phyloP scores from a whole-genome alignment of 1,284 basidiomycete genomes.

The Cutaneotrichosporon cyanovorans region DNA sequence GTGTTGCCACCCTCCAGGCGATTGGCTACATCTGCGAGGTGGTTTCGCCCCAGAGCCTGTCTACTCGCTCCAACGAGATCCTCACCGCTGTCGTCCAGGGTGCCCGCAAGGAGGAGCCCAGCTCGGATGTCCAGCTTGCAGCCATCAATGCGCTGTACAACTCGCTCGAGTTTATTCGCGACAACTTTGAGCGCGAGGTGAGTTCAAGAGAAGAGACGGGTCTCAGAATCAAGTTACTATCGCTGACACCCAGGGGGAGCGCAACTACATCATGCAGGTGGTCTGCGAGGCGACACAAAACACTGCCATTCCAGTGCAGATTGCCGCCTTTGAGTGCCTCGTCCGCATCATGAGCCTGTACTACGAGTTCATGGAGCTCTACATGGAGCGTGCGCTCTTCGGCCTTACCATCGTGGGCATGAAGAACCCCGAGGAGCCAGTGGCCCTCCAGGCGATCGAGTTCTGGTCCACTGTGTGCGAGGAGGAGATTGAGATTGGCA shows the following conservation, averaged over 20 bases:
- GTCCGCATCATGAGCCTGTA: slow-evolving; percentile 97
- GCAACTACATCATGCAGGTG: slow-evolving; percentile 99
- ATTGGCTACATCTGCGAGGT: slow-evolving; percentile 97
- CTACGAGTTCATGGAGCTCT: slow-evolving; percentile 98
- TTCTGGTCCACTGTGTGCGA: slow-evolving; percentile 99
- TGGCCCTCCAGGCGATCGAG: slow-evolving; percentile 93
- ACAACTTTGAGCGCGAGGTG: slow-evolving; percentile 96
- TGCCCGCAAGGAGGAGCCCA: slow-evolving; percentile 90
- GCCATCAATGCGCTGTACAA: slow-evolving; percentile 90
- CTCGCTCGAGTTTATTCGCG: slow-evolving; percentile 93
- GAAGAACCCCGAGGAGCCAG: slow-evolving; percentile 84
- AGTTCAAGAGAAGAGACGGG: too few species aligned
- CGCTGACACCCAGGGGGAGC: slow-evolving; percentile 64
- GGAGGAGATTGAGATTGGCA: slow-evolving; percentile 87
- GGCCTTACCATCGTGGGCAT: slow-evolving; percentile 98
- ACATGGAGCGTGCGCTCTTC: slow-evolving; percentile 98
- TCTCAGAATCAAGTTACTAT: not conserved
- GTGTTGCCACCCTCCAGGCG: slow-evolving; percentile 83
- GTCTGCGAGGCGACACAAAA: slow-evolving; percentile 98
- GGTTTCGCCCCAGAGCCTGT: slow-evolving; percentile 86
- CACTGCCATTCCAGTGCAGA: slow-evolving; percentile 67
- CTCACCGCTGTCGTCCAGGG: slow-evolving; percentile 98
- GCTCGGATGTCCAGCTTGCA: slow-evolving; percentile 87
- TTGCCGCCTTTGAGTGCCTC: slow-evolving; percentile 88
- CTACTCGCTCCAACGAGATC: slow-evolving; percentile 89